A percentile compares a stretch with the other conserved stretches of the same genome.
Conservation (phyloP, 768 basidiomycete species). For the Auricularia heimuer region DNA sequence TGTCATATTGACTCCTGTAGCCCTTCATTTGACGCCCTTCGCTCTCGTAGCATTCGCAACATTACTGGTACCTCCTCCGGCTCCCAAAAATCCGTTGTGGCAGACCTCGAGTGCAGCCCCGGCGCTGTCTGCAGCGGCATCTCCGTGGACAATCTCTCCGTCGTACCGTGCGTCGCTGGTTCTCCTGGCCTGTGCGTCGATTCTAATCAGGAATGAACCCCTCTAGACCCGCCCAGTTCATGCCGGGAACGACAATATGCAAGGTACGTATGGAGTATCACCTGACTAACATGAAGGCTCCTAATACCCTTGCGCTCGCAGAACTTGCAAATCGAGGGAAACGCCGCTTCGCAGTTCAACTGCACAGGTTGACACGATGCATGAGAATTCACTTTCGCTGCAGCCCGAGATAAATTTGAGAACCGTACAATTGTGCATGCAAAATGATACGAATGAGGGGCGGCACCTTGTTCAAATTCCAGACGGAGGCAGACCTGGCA, state of each 20-base stretch:
- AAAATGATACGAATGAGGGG: too few relatives aligned
- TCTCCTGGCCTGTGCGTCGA: not conserved
- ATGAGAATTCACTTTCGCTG: too few relatives aligned
- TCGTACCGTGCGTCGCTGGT: not conserved
- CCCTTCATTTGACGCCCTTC: too few relatives aligned
- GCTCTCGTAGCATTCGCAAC: slow-evolving; percentile 20
- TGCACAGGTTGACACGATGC: not conserved
- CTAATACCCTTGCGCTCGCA: not conserved
- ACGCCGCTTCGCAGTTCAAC: not conserved
- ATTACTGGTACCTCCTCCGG: slow-evolving; percentile 50
- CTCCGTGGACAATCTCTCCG: slow-evolving; percentile 22
- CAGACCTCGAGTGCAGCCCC: slow-evolving; percentile 35
- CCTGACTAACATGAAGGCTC: not conserved
- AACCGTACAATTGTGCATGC: too few relatives aligned
- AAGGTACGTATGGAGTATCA: not conserved
- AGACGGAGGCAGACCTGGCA: slow-evolving; percentile 44
- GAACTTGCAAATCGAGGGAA: not conserved
- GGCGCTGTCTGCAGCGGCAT: not conserved
- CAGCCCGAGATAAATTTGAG: too few relatives aligned
- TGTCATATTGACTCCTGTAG: too few relatives aligned
- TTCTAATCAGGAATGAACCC: not conserved
- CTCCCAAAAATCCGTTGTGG: slow-evolving; percentile 34
- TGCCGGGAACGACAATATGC: not conserved
- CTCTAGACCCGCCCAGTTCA: not conserved
- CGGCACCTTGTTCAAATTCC: slow-evolving; percentile 53